These are phyloP conservation scores for Syncephalastrum sp. DNA, from an alignment of 371 early-diverging fungal species.

Conservation along the genomic window DNA sequence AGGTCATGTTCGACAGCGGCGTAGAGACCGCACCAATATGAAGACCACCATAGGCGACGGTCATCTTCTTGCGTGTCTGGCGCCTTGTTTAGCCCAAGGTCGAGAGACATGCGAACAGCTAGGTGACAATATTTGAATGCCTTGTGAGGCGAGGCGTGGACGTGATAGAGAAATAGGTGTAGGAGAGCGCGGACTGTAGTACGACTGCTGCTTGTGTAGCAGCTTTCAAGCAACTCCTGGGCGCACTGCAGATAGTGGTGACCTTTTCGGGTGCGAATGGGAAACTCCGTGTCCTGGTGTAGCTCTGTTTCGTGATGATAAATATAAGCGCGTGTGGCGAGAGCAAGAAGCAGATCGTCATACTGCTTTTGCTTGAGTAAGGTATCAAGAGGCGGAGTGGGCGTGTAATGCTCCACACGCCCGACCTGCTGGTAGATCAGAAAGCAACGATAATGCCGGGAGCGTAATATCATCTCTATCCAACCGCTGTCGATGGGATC, in stretches of 20 bases:
- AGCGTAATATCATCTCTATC: conserved; percentile 15
- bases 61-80: conserved; percentile 11
- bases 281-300: conserved; percentile 15
- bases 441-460: conserved; percentile 16
- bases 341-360: conserved; percentile 13
- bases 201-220: conserved; percentile 16
- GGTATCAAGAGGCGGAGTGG: not conserved
- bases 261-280: conserved; percentile 11
- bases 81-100: conserved; percentile 11
- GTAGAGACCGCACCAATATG: conserved; percentile 21
- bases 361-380: not conserved
- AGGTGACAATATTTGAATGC: conserved; percentile 15
- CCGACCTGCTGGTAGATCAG: conserved; percentile 22
- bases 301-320: conserved; percentile 17
- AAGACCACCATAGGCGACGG: conserved; percentile 26
- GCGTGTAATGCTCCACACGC: not conserved
- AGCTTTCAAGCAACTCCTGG: conserved; percentile 14
- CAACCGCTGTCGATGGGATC: conserved; percentile 12
- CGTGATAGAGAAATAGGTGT: conserved; percentile 15
- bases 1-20: conserved; percentile 15
- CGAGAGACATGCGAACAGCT: conserved; percentile 24
- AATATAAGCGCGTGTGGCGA: conserved; percentile 20
- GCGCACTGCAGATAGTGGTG: conserved; percentile 20
- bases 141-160: conserved; percentile 6
- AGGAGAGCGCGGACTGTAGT: conserved; percentile 22